Conservation (phyloP, 305 asterid species). For the Petunia hybrid region DNA sequence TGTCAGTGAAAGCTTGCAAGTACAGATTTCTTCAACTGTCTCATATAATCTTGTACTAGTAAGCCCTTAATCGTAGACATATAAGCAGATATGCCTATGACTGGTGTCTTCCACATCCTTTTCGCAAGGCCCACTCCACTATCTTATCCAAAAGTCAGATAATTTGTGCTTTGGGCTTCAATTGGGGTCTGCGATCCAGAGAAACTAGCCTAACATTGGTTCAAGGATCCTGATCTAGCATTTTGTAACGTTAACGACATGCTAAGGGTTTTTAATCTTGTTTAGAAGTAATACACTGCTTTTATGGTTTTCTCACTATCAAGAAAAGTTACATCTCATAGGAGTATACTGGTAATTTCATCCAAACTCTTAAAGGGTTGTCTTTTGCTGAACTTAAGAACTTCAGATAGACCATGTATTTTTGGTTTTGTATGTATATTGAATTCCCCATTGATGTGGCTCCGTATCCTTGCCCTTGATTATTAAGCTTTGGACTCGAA, state of each 20-base stretch:
- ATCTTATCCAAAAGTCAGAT: neutral
- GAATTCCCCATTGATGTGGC: neutral
- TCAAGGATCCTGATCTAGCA: conserved; percentile 28
- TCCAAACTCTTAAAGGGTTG: neutral
- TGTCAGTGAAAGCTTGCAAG: conserved; percentile 27
- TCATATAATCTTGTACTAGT: conserved; percentile 3
- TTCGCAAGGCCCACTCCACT: conserved; percentile 13
- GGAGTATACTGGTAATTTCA: neutral
- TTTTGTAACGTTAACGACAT: neutral
- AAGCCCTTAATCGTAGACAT: conserved; percentile 1
- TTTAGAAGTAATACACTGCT: neutral
- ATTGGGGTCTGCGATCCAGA: conserved; percentile 8
- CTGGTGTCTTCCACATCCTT: conserved; percentile 5
- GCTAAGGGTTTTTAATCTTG: neutral
- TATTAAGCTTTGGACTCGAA: neutral
- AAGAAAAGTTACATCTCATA: neutral
- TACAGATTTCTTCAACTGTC: too few relatives aligned
- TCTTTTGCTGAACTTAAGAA: neutral
- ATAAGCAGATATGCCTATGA: conserved; percentile 18
- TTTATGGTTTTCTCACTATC: conserved; percentile 18
- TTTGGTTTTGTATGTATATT: conserved; percentile 10
- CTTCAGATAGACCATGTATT: neutral
- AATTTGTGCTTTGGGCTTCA: neutral
- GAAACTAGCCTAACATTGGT: neutral
- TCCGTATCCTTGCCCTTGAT: neutral